Conservation (phyloP, 2,329 filamentous ascomycete genomes). For the Phoma sp. region DNA sequence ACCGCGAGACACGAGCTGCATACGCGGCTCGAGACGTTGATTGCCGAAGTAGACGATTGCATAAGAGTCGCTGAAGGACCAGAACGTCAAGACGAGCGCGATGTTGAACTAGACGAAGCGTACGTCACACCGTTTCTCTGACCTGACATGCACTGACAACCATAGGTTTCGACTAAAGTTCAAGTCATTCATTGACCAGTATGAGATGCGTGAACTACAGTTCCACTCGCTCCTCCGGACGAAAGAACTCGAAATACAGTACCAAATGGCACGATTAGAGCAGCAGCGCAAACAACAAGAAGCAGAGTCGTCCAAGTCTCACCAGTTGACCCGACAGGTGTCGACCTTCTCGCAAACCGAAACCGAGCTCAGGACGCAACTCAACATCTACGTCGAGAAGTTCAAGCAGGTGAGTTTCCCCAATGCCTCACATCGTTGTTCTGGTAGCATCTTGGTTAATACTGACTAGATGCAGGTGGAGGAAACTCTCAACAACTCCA, state of each 20-base stretch:
- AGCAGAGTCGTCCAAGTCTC: slow-evolving; percentile 77
- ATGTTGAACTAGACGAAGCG: slow-evolving; percentile 90
- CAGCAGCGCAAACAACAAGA: slow-evolving; percentile 90
- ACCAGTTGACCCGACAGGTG: slow-evolving; percentile 88
- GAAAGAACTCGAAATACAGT: slow-evolving; percentile 95
- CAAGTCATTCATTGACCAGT: slow-evolving; percentile 95
- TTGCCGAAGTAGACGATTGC: slow-evolving; percentile 86
- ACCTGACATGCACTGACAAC: slow-evolving; percentile 14
- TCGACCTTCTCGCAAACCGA: slow-evolving; percentile 97
- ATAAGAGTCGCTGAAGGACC: slow-evolving; percentile 87
- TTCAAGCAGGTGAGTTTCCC: slow-evolving; percentile 86
- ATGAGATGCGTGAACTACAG: slow-evolving; percentile 92
- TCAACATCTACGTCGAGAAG: slow-evolving; percentile 99
- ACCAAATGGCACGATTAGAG: slow-evolving; percentile 86
- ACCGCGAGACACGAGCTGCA: slow-evolving; percentile 84
- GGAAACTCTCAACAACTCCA: slow-evolving; percentile 97
- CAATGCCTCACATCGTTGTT: slow-evolving; percentile 26
- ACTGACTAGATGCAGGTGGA: slow-evolving; percentile 78
- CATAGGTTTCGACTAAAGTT: slow-evolving; percentile 73
- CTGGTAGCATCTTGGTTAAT: slow-evolving; percentile 50
- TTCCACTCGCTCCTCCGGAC: slow-evolving; percentile 91
- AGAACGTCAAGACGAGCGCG: slow-evolving; percentile 75
- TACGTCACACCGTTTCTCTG: slow-evolving; percentile 56
- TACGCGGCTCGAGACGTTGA: slow-evolving; percentile 79
- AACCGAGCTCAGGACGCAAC: slow-evolving; percentile 88